Evolutionary conservation across 495 filamentous ascomycete genomes (phyloP).

Genomic region (Massariosphaeria phaeospora): DNA sequence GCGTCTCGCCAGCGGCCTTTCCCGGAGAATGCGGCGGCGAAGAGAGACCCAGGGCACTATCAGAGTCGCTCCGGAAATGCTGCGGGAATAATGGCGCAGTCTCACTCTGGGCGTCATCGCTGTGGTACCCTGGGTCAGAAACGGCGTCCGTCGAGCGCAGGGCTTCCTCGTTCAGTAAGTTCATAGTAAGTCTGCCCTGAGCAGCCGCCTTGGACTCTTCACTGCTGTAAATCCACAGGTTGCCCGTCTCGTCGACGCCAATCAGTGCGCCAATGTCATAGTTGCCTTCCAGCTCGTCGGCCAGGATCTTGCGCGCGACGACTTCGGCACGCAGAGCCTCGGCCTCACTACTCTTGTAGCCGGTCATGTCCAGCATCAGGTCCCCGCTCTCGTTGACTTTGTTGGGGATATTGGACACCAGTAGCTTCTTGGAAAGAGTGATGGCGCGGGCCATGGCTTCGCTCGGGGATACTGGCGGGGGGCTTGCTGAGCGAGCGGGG

Average conservation of each 20-base stretch:
- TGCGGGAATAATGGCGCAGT: slow-evolving; percentile 31
- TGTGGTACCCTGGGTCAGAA: slow-evolving; percentile 92
- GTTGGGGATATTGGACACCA: slow-evolving; percentile 83
- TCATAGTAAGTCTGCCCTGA: slow-evolving; percentile 49
- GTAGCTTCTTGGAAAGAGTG: slow-evolving; percentile 80
- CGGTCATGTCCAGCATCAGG: slow-evolving; percentile 96
- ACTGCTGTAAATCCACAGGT: slow-evolving; percentile 97
- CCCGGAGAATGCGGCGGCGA: slow-evolving; percentile 77
- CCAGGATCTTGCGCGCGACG: slow-evolving; percentile 89
- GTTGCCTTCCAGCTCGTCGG: slow-evolving; percentile 87
- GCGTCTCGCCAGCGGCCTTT: slow-evolving; percentile 59
- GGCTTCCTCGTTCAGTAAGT: slow-evolving; percentile 50
- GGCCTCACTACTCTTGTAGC: slow-evolving; percentile 88
- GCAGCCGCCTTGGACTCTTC: slow-evolving; percentile 88
- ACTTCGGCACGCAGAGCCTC: slow-evolving; percentile 87
- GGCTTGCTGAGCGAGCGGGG: slow-evolving; percentile 61
- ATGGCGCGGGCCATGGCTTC: slow-evolving; percentile 81
- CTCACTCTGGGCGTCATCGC: slow-evolving; percentile 59
- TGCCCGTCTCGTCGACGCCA: slow-evolving; percentile 88
- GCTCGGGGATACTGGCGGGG: slow-evolving; percentile 64
- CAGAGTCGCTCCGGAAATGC: slow-evolving; percentile 41
- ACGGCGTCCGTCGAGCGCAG: slow-evolving; percentile 63
- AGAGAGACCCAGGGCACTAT: slow-evolving; percentile 56
- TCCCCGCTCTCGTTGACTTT: slow-evolving; percentile 91
- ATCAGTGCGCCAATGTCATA: slow-evolving; percentile 96